A percentile compares a stretch with the other conserved stretches of the same genome.
Evolutionary conservation across 169 alveolate species (phyloP).

Genomic region (Eimeria acervulina): DNA sequence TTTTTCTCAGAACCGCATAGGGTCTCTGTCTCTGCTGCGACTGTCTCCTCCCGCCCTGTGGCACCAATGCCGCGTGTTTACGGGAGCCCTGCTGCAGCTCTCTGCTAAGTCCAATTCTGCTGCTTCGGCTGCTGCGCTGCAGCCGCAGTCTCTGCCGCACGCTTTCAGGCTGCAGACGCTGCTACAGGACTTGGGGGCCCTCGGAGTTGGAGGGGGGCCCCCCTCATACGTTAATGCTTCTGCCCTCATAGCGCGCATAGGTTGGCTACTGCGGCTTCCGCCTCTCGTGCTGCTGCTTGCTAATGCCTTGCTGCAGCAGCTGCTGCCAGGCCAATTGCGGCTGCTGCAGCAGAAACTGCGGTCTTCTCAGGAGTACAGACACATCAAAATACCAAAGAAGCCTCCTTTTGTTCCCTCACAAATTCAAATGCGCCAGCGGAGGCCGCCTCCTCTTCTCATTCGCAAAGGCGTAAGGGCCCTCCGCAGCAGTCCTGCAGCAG

Average conservation of each 20-base stretch:
- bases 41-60: constrained; percentile 59
- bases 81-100: constrained; percentile 53
- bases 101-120: background rate
- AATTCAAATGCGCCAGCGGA: background rate
- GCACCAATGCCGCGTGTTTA: constrained; percentile 50
- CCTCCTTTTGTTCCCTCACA: constrained; percentile 14
- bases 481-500: background rate
- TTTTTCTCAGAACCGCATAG: constrained; percentile 37
- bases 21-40: constrained; percentile 40
- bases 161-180: constrained; percentile 25
- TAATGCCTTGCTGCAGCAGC: constrained; percentile 58
- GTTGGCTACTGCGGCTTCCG: constrained; percentile 1
- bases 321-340: constrained; percentile 39
- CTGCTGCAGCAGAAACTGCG: constrained; percentile 41
- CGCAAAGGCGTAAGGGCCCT: constrained; percentile 4
- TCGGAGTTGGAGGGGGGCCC: background rate
- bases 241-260: constrained; percentile 2
- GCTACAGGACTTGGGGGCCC: constrained; percentile 42
- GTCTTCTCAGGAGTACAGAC: constrained; percentile 50
- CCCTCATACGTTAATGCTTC: constrained; percentile 16
- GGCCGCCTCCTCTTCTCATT: background rate
- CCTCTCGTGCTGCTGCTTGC: constrained; percentile 52
- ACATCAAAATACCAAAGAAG: constrained; percentile 11
- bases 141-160: constrained; percentile 68
- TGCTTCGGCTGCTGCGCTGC: background rate